Percentiles rank a stretch among this genome's conserved stretches.
Conservation (phyloP, 1,284 basidiomycete genomes). For the Ustilago shanxiensis region DNA sequence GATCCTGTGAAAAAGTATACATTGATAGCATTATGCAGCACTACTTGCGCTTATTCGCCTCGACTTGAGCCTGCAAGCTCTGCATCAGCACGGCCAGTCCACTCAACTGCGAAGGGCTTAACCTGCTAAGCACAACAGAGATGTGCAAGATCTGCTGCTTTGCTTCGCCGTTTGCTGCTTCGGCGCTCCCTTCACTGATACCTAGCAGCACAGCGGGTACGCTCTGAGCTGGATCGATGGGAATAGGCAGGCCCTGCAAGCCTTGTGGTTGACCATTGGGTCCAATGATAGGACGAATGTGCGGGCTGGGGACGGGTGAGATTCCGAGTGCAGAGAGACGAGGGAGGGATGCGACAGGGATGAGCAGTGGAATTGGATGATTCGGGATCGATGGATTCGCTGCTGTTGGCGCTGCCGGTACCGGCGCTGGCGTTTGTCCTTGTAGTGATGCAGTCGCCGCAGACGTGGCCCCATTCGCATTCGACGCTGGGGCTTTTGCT, state of each 20-base stretch:
- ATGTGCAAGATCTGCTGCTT: conserved; percentile 65
- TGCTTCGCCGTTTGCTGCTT: conserved; percentile 16
- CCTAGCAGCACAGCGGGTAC: conserved; percentile 66
- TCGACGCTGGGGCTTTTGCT: conserved; percentile 13
- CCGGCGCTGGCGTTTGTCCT: conserved; percentile 15
- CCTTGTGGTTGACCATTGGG: conserved; percentile 43
- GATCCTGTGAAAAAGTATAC: background rate
- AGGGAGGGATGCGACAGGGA: conserved; percentile 62
- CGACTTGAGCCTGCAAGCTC: conserved; percentile 58
- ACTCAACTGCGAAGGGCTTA: conserved; percentile 63
- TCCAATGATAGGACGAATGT: conserved; percentile 57
- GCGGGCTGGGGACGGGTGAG: conserved; percentile 59
- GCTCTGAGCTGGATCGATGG: conserved; percentile 56
- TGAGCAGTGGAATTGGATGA: conserved; percentile 66
- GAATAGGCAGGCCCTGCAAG: conserved; percentile 53
- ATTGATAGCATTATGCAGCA: background rate
- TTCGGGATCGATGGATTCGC: conserved; percentile 55
- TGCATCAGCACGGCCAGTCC: conserved; percentile 66
- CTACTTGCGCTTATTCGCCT: conserved; percentile 38
- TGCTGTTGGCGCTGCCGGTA: conserved; percentile 10
- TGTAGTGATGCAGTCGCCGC: conserved; percentile 6
- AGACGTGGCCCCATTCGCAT: conserved; percentile 14
- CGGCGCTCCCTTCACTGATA: conserved; percentile 56
- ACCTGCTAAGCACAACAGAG: conserved; percentile 63
- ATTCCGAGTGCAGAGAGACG: conserved; percentile 63